These are phyloP conservation scores for Aspergillus affinis DNA, from an alignment of 495 filamentous ascomycete species.

Conservation along the genomic window DNA sequence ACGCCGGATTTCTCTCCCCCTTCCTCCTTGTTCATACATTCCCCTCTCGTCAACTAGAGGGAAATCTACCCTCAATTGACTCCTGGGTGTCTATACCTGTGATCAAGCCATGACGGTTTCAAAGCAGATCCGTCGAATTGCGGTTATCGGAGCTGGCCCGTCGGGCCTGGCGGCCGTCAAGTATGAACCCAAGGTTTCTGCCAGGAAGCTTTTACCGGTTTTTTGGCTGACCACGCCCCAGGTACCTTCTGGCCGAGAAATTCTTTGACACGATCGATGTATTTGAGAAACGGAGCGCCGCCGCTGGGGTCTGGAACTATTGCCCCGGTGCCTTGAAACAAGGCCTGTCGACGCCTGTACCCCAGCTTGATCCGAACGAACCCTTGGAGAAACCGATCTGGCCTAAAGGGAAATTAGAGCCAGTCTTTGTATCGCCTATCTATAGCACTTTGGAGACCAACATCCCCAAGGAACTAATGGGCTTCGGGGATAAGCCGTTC, in stretches of 20 bases:
- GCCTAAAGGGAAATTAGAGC: conserved; percentile 28
- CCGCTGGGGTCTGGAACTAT: conserved; percentile 84
- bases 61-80: too few species aligned
- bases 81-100: neutral
- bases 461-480: conserved; percentile 80
- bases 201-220: neutral
- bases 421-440: conserved; percentile 66
- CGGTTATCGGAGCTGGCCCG: conserved; percentile 48
- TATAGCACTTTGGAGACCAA: conserved; percentile 85
- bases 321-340: conserved; percentile 31
- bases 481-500: conserved; percentile 70
- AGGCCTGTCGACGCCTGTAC: conserved; percentile 30
- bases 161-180: conserved; percentile 45
- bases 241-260: conserved; percentile 72
- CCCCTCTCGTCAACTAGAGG: neutral
- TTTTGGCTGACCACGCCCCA: conserved; percentile 27
- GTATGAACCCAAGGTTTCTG: conserved; percentile 24
- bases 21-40: neutral
- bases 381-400: conserved; percentile 44
- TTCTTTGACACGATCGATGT: conserved; percentile 69
- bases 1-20: neutral
- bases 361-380: conserved; percentile 44
- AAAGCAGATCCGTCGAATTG: conserved; percentile 36
- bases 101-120: conserved; percentile 21
- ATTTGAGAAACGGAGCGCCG: conserved; percentile 73